Percentiles rank a stretch among this genome's conserved stretches.
Conservation (phyloP, 1,139 yeast genomes). For the Petasospora rhodanensis region DNA sequence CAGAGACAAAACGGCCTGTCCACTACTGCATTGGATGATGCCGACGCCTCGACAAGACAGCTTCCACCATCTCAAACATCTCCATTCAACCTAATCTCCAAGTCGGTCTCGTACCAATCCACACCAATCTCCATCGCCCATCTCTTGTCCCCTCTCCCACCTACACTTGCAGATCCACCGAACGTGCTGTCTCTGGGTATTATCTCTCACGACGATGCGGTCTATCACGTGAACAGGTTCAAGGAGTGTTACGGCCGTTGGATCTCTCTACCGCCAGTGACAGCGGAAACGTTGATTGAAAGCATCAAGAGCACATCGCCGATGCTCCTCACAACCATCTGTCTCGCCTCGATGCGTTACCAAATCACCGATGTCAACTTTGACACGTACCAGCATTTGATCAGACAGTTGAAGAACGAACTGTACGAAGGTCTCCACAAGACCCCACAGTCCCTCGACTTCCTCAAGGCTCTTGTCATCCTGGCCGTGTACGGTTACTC, state of each 20-base stretch:
- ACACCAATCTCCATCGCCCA: constrained; percentile 22
- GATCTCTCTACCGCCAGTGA: constrained; percentile 64
- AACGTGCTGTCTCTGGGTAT: constrained; percentile 34
- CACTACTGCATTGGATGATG: constrained; percentile 4
- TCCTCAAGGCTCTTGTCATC: constrained; percentile 22
- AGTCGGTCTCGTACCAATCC: constrained; percentile 15
- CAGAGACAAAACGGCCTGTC: constrained; percentile 12
- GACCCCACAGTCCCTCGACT: constrained; percentile 17
- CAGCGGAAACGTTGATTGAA: constrained; percentile 48
- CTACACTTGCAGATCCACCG: constrained; percentile 19
- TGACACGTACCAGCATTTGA: constrained; percentile 16
- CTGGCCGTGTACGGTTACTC: constrained; percentile 24
- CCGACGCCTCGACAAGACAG: constrained; percentile 7
- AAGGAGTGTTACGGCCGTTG: constrained; percentile 64
- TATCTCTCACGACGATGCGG: constrained; percentile 40
- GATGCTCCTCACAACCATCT: constrained; percentile 60
- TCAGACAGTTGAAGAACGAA: constrained; percentile 17
- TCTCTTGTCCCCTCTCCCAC: constrained; percentile 16
- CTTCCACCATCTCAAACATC: constrained; percentile 19
- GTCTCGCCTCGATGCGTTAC: constrained; percentile 33
- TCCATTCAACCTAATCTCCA: constrained; percentile 18
- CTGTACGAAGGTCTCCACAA: constrained; percentile 18
- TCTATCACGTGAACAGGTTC: constrained; percentile 48
- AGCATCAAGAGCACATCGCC: constrained; percentile 53
- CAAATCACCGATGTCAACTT: constrained; percentile 14